Base-by-base conservation (phyloP, 208 protist genomes). In the Leishmania gerbilli region DNA sequence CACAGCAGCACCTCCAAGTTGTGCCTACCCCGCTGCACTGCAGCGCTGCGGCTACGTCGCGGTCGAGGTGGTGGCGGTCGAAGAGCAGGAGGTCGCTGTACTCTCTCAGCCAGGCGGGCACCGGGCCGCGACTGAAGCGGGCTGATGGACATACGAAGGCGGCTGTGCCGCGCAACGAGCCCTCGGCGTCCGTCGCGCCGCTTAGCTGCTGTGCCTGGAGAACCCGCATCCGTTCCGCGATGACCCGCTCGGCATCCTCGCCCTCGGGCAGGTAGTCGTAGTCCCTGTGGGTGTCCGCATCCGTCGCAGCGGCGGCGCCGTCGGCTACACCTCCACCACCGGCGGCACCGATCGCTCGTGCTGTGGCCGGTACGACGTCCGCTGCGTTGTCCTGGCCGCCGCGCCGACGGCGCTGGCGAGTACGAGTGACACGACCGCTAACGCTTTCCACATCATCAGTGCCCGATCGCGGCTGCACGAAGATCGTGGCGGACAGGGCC, bases 101-200 rank as follows among this genome's bases (percentile, higher is more conserved):
- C 24, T 78, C 86, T 31, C 76, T 74, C 71, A 95, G 37, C 91
- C 91, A 95, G 78, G 79, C 77, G 13, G 91, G 91, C 1, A 84
- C 55, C 3, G 85, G 79, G 11, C 76, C 82, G 56, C 79, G 27
- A 42, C 88, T 81, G 42, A 88, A 89, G 64, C 42, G 71, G 42
- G 74, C 71, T 0, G 82, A 60, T 9, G 71, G 77, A 1, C 82
- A 58, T 27, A 85, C 82, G 7, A 79, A 5, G 55, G 11, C 53
- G 37, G 40, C 45, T 67, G 74, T 64, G 53, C 24, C 31, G 34
- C 11, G 6, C 24, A 49, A 2, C 24, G 9, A 31, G 17, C 19
- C 42, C 55, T 31, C 69, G 5, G 3, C 55, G 21, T 17, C 58
- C 40, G 51, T n/a, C 56, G 11, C 5, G 17, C 7, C 40, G 37